Base-by-base conservation (phyloP, 352 stramenopile genomes). In the Blastocystis sp. region DNA sequence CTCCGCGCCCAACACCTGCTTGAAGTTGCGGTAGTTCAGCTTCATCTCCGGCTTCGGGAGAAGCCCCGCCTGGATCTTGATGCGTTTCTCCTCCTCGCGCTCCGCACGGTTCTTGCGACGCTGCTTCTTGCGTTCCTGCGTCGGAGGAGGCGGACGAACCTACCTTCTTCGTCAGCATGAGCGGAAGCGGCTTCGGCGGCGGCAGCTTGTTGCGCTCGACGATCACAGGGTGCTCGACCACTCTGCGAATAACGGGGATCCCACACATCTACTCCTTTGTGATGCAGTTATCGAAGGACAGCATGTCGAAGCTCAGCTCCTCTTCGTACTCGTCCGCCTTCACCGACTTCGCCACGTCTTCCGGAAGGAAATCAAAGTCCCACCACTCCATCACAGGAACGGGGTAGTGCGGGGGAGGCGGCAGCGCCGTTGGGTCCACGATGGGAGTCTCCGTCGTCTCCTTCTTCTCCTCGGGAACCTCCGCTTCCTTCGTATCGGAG, bases 161-260 rank as follows among this genome's bases (percentile, higher is more conserved):
- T 18, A 81, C 69, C 69, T 81, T 63, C 44, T 81, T 81, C 9
- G 69, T 81, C 29, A 49, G 34, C 69, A 81, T 81, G 18, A 81
- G n/a, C 18, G 44, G 40, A 3, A 67, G 32, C 7, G 54, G 27
- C 29, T 67, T 81, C 3, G 38, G 27, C 34, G 49, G 27, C 6
- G 49, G 49, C 9, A 67, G 38, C 29, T 67, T 67, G 54, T 81
- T 81, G 18, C 69, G 34, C 7, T 81, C 69, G 1, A 81, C 54
- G 32, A 48, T 16, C 0, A 81, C 69, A 27, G 69, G 69, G 40
- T 81, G 69, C 14, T 81, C 49, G 38, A 81, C 21, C 4, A 81
- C 49, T 27, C 69, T 81, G 34, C 11, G 42, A 6, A 8, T 81
- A 29, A 67, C 3, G 34, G 6, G 3, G 3, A 29, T n/a, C 18